Conservation (phyloP, 192 early-diverging fungal genomes). For the Backusella circina region DNA sequence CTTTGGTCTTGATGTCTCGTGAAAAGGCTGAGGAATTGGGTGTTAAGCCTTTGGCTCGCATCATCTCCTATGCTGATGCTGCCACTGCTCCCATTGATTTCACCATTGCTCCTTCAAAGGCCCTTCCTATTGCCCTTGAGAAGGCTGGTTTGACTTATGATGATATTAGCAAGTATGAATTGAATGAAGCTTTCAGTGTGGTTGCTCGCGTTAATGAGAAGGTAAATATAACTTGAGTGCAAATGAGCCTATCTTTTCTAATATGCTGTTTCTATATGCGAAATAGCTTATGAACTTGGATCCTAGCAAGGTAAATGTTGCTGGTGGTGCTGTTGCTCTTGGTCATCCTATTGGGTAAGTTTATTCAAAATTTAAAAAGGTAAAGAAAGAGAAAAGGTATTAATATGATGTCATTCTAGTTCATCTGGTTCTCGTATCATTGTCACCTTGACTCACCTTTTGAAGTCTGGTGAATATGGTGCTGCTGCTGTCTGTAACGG, state of each 20-base stretch:
- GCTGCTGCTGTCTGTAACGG: slow-evolving; percentile 83
- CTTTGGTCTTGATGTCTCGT: slow-evolving; percentile 79
- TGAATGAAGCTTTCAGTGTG: slow-evolving; percentile 98
- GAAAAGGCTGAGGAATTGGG: slow-evolving; percentile 70
- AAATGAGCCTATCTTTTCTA: too few relatives aligned
- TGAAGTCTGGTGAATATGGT: slow-evolving; percentile 80
- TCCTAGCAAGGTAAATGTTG: slow-evolving; percentile 70
- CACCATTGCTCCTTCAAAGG: slow-evolving; percentile 90
- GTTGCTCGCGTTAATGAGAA: slow-evolving; percentile 90
- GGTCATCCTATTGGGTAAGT: slow-evolving; percentile 77
- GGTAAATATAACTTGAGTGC: slow-evolving; percentile 16
- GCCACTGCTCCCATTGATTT: slow-evolving; percentile 89
- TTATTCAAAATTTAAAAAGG: neutral
- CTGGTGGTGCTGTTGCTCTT: slow-evolving; percentile 77
- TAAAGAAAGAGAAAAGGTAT: neutral
- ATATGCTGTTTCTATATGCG: too few relatives aligned
- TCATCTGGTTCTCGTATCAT: slow-evolving; percentile 80
- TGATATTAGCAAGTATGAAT: slow-evolving; percentile 91
- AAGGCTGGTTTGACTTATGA: slow-evolving; percentile 76
- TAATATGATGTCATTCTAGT: neutral
- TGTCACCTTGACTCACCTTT: slow-evolving; percentile 76
- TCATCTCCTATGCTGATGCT: slow-evolving; percentile 89
- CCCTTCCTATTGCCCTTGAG: slow-evolving; percentile 89
- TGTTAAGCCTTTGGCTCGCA: slow-evolving; percentile 82
- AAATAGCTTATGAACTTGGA: slow-evolving; percentile 62